phyloP scores from a whole-genome alignment of 805 yeast genomes.

The Saccharomyces eubayanus region DNA sequence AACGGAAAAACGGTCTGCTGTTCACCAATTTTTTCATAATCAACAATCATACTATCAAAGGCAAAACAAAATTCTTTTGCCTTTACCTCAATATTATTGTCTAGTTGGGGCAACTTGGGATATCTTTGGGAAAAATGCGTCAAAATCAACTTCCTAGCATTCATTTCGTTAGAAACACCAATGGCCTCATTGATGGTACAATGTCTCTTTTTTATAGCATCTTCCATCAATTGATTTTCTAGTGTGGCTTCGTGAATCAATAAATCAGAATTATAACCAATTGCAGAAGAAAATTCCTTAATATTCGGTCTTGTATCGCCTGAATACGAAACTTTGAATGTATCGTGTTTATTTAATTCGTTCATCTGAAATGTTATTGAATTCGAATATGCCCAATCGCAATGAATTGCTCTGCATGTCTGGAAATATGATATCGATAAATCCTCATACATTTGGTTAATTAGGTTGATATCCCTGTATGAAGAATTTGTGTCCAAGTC shows the following conservation, averaged over 20 bases:
- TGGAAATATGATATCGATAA: constrained; percentile 38
- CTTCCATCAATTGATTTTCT: constrained; percentile 66
- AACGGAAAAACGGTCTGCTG: constrained; percentile 25
- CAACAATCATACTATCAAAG: constrained; percentile 56
- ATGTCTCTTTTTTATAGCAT: constrained; percentile 76
- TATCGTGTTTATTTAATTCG: constrained; percentile 12
- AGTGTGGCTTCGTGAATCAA: constrained; percentile 91
- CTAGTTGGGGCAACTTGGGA: constrained; percentile 44
- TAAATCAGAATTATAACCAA: constrained; percentile 62
- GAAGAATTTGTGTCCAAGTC: constrained; percentile 20
- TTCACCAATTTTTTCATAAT: constrained; percentile 37
- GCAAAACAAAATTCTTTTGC: constrained; percentile 42
- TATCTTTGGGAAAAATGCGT: constrained; percentile 94
- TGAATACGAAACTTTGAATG: constrained; percentile 73
- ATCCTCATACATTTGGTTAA: constrained; percentile 34
- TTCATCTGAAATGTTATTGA: constrained; percentile 40
- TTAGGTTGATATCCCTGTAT: constrained; percentile 22
- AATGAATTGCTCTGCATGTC: constrained; percentile 77
- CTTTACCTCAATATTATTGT: constrained; percentile 21
- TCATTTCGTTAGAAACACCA: constrained; percentile 59
- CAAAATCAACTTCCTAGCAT: constrained; percentile 57
- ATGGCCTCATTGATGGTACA: constrained; percentile 87
- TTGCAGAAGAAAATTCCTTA: constrained; percentile 43
- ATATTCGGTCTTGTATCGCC: constrained; percentile 90
- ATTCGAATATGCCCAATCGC: constrained; percentile 71